These are phyloP conservation scores for Calocybe cyanea DNA, from an alignment of 768 basidiomycete genomes.

Conservation along the genomic window DNA sequence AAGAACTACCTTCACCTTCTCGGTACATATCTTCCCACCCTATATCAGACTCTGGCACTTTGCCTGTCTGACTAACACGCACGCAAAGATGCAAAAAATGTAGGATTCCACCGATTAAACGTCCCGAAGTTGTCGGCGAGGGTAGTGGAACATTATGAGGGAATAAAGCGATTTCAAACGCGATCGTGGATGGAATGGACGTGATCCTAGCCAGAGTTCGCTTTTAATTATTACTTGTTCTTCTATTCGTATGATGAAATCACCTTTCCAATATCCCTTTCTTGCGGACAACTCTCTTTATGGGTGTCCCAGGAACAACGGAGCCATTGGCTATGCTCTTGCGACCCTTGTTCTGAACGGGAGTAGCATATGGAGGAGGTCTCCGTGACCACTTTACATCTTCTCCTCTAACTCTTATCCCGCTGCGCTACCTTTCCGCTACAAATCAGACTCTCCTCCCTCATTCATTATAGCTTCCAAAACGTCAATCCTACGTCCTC, in stretches of 20 bases:
- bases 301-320: constrained; percentile 35
- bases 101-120: constrained; percentile 57
- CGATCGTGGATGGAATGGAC: constrained; percentile 66
- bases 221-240: background rate
- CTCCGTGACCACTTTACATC: constrained; percentile 69
- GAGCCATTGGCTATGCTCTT: constrained; percentile 27
- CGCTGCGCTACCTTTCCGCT: constrained; percentile 24
- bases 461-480: constrained; percentile 36
- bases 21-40: constrained; percentile 80
- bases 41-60: constrained; percentile 60
- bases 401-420: constrained; percentile 46
- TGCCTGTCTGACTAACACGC: constrained; percentile 53
- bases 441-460: constrained; percentile 19
- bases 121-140: constrained; percentile 59
- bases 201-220: constrained; percentile 39
- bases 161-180: constrained; percentile 78
- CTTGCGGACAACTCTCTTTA: constrained; percentile 58
- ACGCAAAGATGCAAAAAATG: constrained; percentile 69
- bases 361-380: constrained; percentile 72
- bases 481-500: constrained; percentile 63
- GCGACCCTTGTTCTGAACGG: constrained; percentile 44
- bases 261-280: constrained; percentile 64
- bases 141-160: constrained; percentile 80
- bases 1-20: constrained; percentile 57
- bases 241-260: constrained; percentile 10